Evolutionary conservation across 306 rosid species (phyloP), one percentile per base, ranked within the genome.

Genomic region (Hippophae tibetana): DNA sequence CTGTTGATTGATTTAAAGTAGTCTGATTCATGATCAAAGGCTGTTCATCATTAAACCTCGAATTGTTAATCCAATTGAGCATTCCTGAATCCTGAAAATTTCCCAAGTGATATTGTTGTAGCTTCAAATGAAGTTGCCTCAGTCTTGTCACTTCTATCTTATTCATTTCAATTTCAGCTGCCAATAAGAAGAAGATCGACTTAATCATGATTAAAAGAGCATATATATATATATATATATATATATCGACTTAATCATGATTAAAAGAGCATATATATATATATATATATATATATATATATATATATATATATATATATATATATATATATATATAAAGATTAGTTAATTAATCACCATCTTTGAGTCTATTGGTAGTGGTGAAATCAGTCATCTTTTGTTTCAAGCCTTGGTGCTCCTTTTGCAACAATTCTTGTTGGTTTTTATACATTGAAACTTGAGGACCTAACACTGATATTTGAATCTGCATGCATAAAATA

Each of bases 101-200:
- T 47, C 54, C 67, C 25, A 48, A 48, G 40, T 49, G 54, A 10
- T 61, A 56, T 46, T 69, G 42, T 13, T 43, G 45, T 31, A 61
- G 7, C 67, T 71, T n/a, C 43, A 6, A 23, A 3, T 62, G 70
- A 41, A 83, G 56, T 58, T 62, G 59, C 51, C 60, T 65, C 57
- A 77, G 49, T 67, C 69, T 77, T 2, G 13, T 38, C 61, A 68
- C 59, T 69, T 85, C 86, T 0, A 65, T 71, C 69, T 18, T 77
- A 56, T 68, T 82, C 69, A 59, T 72, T 58, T 73, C 86, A n/a
- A 75, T 62, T 55, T 72, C 72, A 62, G 43, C 93, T 85, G 65
- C 18, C 58, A 46, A 66, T 10, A 38, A 6, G 13, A 47, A 61
- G 7, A 1, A 43, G 53, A 68, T 8, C 11, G 23, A 40, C 4